Base-by-base conservation (phyloP, 2,329 filamentous ascomycete species). In the Phialophora verrucosa region DNA sequence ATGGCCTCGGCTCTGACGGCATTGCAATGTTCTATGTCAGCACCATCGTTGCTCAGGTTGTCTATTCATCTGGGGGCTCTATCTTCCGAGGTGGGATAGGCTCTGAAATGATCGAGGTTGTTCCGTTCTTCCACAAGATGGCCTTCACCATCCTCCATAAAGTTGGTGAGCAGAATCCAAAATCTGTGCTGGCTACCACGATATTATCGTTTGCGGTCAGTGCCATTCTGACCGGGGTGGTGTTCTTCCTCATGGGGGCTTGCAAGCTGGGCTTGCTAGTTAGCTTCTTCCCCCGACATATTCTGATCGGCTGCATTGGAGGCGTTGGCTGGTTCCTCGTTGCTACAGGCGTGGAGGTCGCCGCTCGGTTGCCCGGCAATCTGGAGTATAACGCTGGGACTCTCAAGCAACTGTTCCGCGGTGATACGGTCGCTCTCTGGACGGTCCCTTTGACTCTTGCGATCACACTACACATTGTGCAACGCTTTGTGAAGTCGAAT, bases 1-100 rank as follows among this genome's bases (percentile, higher is more conserved):
- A 90, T 31, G 86, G 90, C 69, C 87, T 98, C 6, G 95, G 94
- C 1, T 90, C 94, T 0, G 94, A 97, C 64, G 95, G 95, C 27
- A 97, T 99, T 63, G 97, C 95, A 0, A 97, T 99, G 79, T 99
- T 98, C 81, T 99, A 98, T 77, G 91, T 99, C 72, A 97, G 93
- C 83, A 97, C 93, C 64, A 97, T 99, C 69, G 86, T 98, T 49
- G 91, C 95, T 0, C 95, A 99, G 76, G 78, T 99, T 59, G 91
- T 92, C 17, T 98, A 94, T 76, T 97, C 94, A 0, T 84, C 85
- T 23, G 89, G 88, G 3, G 91, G 92, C 0, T 97, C 93, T 74
- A 88, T 92, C 38, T 99, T 99, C 81, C 90, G 87, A 71, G 94
- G 95, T 17, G 93, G 92, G 3, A 88, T 99, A 66, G 95, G 95